These are phyloP conservation scores for Neonectria punicea DNA, from an alignment of 2,329 filamentous ascomycete genomes.

Conservation along the genomic window DNA sequence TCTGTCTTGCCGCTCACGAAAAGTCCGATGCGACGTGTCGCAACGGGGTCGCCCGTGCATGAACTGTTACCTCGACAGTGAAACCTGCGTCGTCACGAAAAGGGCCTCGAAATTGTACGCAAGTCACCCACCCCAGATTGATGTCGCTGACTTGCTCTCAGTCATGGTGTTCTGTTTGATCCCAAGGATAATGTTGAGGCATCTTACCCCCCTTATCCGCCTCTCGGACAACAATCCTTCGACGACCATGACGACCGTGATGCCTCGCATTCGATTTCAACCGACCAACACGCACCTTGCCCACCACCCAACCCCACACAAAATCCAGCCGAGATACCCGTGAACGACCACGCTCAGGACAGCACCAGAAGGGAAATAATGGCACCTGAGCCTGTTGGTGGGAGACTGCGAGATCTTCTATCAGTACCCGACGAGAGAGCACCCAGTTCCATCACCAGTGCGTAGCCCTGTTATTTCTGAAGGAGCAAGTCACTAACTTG, in stretches of 20 bases:
- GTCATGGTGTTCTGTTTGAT: not conserved
- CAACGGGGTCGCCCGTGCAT: constrained; percentile 60
- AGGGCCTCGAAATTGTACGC: constrained; percentile 51
- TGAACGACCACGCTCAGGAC: not conserved
- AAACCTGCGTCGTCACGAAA: constrained; percentile 52
- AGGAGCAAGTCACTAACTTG: not conserved
- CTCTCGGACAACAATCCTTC: not conserved
- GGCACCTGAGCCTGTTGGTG: not conserved
- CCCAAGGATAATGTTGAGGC: not conserved
- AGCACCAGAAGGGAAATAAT: not conserved
- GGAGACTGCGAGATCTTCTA: not conserved
- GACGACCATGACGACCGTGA: not conserved
- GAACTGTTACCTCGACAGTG: constrained; percentile 61
- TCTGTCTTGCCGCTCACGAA: constrained; percentile 57
- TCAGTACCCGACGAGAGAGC: not conserved
- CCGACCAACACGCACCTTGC: not conserved
- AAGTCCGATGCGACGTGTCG: constrained; percentile 62
- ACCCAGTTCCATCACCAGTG: not conserved
- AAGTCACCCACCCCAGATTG: not conserved
- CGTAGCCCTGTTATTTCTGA: not conserved
- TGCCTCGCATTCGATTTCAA: not conserved
- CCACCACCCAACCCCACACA: not conserved
- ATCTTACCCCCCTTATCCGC: constrained; percentile 4
- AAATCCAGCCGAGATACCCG: not conserved
- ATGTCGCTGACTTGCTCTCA: not conserved